Base-by-base conservation (phyloP, 2,329 filamentous ascomycete species). In the Bimuria novae-zelandiae region DNA sequence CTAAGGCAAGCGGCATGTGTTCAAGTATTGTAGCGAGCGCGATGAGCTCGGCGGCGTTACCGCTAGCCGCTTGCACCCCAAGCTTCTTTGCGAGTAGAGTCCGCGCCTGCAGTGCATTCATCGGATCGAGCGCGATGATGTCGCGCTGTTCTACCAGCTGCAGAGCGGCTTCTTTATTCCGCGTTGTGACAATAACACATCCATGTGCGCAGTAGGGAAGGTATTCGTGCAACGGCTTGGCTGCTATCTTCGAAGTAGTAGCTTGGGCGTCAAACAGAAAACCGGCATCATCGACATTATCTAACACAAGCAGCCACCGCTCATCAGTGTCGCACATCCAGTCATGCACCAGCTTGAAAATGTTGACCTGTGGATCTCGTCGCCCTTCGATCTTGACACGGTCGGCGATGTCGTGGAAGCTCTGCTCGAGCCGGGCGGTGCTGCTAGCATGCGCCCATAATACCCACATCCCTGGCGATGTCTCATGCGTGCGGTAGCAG, bases 1-100 rank as follows among this genome's bases (percentile, higher is more conserved):
- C 47, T 1, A 74, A 61, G 1, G 72, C 71, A n/a, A 75, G 59
- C 3, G 72, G 71, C 44, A 75, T 61, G 33, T 41, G 59, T 23
- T 70, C 70, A 14, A 75, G 67, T 7, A 59, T 60, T 22, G 56
- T 14, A 1, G 69, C 61, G 1, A 75, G 41, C 39, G 25, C 39
- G 27, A 6, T 10, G 25, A 27, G 5, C 10, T 10, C 25, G 3
- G 12, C 44, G 7, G 39, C 19, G 16, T 45, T 16, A 2, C 19
- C 47, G n/a, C 44, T 29, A n/a, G 16, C 32, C 2, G 27, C 25
- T 1, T 10, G 23, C 19, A 30, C 11, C 30, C 40, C 44, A 22
- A 55, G 33, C 36, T 52, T 55, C 35, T 58, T 58, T 12, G 25
- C 4, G 1, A 63, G 32, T 3, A 62, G 44, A 17, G 47, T 43